phyloP scores from a whole-genome alignment of 1,139 yeast genomes.

The Debaryomyces singareniensis region DNA sequence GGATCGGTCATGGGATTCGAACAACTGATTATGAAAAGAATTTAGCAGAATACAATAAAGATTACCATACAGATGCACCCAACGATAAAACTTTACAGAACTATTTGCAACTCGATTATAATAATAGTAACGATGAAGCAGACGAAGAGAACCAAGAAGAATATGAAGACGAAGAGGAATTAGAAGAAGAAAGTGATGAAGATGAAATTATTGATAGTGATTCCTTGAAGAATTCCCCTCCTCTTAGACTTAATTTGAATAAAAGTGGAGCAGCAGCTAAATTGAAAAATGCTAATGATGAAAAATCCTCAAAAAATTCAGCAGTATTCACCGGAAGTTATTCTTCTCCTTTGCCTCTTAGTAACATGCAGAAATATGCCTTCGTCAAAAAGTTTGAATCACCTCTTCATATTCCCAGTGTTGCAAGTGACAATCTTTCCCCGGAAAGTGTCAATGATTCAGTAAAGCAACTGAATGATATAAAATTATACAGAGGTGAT shows the following conservation, averaged over 20 bases:
- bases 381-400: conserved; percentile 20
- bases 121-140: conserved; percentile 7
- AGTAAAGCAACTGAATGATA: background rate
- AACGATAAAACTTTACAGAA: too few relatives aligned
- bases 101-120: conserved; percentile 10
- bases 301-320: background rate
- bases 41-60: conserved; percentile 8
- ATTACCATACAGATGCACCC: too few relatives aligned
- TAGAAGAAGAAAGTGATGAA: conserved; percentile 30
- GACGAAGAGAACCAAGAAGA: conserved; percentile 14
- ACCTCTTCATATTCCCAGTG: conserved; percentile 17
- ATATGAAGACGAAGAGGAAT: conserved; percentile 24
- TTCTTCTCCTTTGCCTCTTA: background rate
- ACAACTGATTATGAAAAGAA: too few relatives aligned
- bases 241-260: conserved; percentile 24
- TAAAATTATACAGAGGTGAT: background rate
- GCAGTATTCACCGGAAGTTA: background rate
- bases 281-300: background rate
- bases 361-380: background rate
- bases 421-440: background rate
- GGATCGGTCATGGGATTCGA: too few relatives aligned
- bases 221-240: conserved; percentile 15
- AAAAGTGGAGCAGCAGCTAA: conserved; percentile 4
- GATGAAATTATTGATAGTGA: conserved; percentile 12
- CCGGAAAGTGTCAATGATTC: background rate